Percentiles rank a stretch among this genome's conserved stretches.
Evolutionary conservation across 805 yeast species (phyloP).

Genomic region (Wickerhamiella australiensis): DNA sequence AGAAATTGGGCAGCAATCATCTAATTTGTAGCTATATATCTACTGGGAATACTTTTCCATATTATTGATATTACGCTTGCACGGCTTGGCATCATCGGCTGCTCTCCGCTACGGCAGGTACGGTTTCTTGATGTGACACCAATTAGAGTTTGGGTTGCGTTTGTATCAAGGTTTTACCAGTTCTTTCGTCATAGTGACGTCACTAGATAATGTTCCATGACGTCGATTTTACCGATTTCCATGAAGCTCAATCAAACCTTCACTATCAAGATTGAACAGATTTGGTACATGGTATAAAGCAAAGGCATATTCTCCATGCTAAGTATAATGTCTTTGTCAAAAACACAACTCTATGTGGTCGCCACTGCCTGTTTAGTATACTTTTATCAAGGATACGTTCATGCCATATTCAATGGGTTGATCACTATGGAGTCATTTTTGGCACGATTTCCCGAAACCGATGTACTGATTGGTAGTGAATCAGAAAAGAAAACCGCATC

Average conservation of each 20-base stretch:
- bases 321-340: not conserved
- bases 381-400: conserved; percentile 45
- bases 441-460: conserved; percentile 22
- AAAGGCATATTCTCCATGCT: not conserved
- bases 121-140: not conserved
- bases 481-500: conserved; percentile 14
- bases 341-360: conserved; percentile 8
- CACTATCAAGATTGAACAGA: not conserved
- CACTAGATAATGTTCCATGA: not conserved
- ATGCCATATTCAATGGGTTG: conserved; percentile 47
- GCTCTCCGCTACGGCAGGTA: not conserved
- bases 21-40: not conserved
- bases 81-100: not conserved
- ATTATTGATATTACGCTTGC: not conserved
- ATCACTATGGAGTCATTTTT: conserved; percentile 20
- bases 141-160: not conserved
- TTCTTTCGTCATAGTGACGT: not conserved
- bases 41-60: not conserved
- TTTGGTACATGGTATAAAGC: not conserved
- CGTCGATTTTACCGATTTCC: not conserved
- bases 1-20: not conserved
- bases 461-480: conserved; percentile 17
- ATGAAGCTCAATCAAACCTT: conserved; percentile 6
- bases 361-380: conserved; percentile 20
- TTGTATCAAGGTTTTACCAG: not conserved